These are phyloP conservation scores for Dactylellina leptospora DNA, from an alignment of 2,329 filamentous ascomycete genomes.

Conservation along the genomic window DNA sequence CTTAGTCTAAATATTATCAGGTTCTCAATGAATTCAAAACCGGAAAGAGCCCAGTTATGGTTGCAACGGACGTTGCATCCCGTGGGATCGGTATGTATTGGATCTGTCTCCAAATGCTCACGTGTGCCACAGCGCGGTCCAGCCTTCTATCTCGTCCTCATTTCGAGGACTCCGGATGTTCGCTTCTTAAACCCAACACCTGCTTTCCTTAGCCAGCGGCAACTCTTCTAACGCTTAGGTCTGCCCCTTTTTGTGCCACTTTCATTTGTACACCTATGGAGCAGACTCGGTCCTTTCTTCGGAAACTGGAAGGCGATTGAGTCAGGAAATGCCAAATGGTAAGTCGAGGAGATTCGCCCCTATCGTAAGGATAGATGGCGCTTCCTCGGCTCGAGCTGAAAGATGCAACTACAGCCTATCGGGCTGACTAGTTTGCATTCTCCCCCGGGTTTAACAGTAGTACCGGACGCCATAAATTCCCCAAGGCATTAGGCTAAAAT, in stretches of 20 bases:
- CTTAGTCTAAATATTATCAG: conserved; percentile 30
- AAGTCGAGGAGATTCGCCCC: conserved; percentile 53
- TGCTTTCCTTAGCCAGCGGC: conserved; percentile 45
- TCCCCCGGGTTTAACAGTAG: conserved; percentile 44
- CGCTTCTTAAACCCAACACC: conserved; percentile 50
- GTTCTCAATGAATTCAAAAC: conserved; percentile 91
- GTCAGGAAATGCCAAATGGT: conserved; percentile 51
- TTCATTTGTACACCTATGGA: conserved; percentile 22
- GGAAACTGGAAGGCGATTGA: conserved; percentile 33
- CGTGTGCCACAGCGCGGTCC: conserved; percentile 52
- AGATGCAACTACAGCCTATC: conserved; percentile 51
- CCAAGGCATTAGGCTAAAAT: conserved; percentile 44
- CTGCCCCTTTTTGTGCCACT: conserved; percentile 38
- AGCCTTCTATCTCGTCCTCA: conserved; percentile 38
- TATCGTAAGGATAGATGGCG: conserved; percentile 53
- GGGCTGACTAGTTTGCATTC: conserved; percentile 50
- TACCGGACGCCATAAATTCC: conserved; percentile 36
- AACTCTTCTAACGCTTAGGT: conserved; percentile 30
- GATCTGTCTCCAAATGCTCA: conserved; percentile 64
- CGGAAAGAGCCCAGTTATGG: conserved; percentile 85
- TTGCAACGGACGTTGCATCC: conserved; percentile 94
- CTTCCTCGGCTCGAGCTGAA: conserved; percentile 51
- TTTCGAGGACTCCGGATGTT: conserved; percentile 45
- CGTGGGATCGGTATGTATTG: conserved; percentile 94
- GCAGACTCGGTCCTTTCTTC: conserved; percentile 36